These are phyloP conservation scores for Spergularia bocconei DNA, from an alignment of 148 eudicot species.

Conservation along the genomic window DNA sequence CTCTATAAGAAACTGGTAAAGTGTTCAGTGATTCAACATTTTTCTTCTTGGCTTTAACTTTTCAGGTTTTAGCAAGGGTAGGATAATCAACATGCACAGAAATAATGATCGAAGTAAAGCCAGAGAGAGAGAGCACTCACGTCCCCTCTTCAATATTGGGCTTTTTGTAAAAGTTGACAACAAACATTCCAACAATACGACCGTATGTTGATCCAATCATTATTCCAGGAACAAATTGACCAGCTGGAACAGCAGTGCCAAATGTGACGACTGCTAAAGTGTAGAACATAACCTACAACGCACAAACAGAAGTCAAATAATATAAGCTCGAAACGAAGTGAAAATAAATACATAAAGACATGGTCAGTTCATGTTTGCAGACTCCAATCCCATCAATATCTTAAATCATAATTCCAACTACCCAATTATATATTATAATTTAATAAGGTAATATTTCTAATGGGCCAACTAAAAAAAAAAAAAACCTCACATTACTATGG, in stretches of 20 bases:
- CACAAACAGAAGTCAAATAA: constrained; percentile 7
- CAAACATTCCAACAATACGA: constrained; percentile 99
- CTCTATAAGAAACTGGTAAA: too few relatives aligned
- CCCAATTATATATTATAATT: background rate
- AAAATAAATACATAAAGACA: background rate
- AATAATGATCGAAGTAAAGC: constrained; percentile 2
- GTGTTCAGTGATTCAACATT: too few relatives aligned
- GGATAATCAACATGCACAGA: background rate
- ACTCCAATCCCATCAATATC: background rate
- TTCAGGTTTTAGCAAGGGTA: background rate
- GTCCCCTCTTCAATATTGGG: constrained; percentile 99
- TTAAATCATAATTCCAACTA: background rate
- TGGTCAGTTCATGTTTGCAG: background rate
- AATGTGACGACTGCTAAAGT: constrained; percentile 87
- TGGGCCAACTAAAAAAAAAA: too few relatives aligned
- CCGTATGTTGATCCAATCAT: constrained; percentile 99
- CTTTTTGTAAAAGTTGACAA: constrained; percentile 80
- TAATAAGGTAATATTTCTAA: too few relatives aligned
- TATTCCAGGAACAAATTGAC: constrained; percentile 98
- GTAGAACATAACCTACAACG: constrained; percentile 83
- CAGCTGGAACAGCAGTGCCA: constrained; percentile 99
- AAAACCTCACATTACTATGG: too few relatives aligned
- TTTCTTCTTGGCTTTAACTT: background rate
- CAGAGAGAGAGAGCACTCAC: constrained; percentile 40
- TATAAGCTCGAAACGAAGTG: background rate